Evolutionary conservation across 768 basidiomycete genomes (phyloP).

Genomic region (Leccinum disarticulatum): DNA sequence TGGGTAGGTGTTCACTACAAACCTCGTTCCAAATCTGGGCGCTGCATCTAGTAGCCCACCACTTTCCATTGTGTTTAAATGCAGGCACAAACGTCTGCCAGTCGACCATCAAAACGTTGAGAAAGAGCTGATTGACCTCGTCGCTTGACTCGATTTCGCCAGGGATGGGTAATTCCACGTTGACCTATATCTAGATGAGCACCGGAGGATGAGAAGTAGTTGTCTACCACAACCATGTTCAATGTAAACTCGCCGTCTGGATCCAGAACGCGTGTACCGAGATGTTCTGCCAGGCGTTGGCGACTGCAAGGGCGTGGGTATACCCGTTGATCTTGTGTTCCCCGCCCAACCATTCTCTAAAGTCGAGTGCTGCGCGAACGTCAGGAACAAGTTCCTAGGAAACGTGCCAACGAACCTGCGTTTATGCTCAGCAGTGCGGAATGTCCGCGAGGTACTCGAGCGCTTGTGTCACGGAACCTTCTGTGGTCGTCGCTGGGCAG

Average conservation of each 20-base stretch:
- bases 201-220: not conserved
- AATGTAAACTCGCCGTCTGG: conserved; percentile 57
- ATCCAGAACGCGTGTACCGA: conserved; percentile 66
- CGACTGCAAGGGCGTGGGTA: conserved; percentile 64
- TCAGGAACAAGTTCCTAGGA: conserved; percentile 6
- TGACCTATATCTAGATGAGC: conserved; percentile 27
- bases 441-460: no score
- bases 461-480: conserved; percentile 48
- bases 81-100: conserved; percentile 17
- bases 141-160: conserved; percentile 23
- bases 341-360: conserved; percentile 73
- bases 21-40: conserved; percentile 36
- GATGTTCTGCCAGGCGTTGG: conserved; percentile 51
- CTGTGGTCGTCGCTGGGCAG: conserved; percentile 53
- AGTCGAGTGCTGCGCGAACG: conserved; percentile 55
- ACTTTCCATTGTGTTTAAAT: conserved; percentile 30
- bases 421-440: conserved; percentile 46
- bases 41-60: conserved; percentile 33
- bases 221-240: conserved; percentile 55
- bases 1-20: not conserved
- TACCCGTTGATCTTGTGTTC: conserved; percentile 71
- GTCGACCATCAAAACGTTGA: conserved; percentile 20
- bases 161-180: conserved; percentile 40
- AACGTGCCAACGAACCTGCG: conserved; percentile 39
- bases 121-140: conserved; percentile 16